These are phyloP conservation scores for Phoma herbarum DNA, from an alignment of 2,329 filamentous ascomycete species.

Conservation along the genomic window DNA sequence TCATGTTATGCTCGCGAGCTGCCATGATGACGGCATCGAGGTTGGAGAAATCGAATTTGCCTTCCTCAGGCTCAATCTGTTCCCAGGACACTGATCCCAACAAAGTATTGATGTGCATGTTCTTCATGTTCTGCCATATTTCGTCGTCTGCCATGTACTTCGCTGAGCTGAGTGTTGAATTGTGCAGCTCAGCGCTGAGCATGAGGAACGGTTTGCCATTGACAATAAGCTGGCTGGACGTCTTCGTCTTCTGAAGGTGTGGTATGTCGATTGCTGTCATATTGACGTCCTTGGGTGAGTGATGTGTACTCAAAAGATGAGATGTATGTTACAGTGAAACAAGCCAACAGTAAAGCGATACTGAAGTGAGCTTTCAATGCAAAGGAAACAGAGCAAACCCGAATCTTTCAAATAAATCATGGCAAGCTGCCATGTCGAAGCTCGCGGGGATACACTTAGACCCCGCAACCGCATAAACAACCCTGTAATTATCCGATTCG, in stretches of 20 bases:
- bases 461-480: slow-evolving; percentile 11
- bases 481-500: slow-evolving; percentile 9
- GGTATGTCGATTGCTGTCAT: slow-evolving; percentile 32
- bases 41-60: slow-evolving; percentile 54
- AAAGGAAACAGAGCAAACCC: background rate
- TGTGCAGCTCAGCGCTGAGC: slow-evolving; percentile 58
- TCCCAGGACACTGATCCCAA: slow-evolving; percentile 59
- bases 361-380: too few species aligned
- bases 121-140: slow-evolving; percentile 55
- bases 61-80: slow-evolving; percentile 57
- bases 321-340: background rate
- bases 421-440: background rate
- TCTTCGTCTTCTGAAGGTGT: slow-evolving; percentile 33
- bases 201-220: slow-evolving; percentile 57
- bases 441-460: background rate
- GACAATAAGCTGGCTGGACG: slow-evolving; percentile 53
- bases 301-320: background rate
- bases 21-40: slow-evolving; percentile 53
- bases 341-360: too few species aligned
- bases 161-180: slow-evolving; percentile 57
- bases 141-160: slow-evolving; percentile 54
- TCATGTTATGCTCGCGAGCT: slow-evolving; percentile 51
- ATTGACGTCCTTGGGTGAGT: background rate
- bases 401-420: slow-evolving; percentile 1
- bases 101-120: slow-evolving; percentile 56